Evolutionary conservation across 176 grass and related monocot species (phyloP).

Genomic region (Zoysia pacifica): DNA sequence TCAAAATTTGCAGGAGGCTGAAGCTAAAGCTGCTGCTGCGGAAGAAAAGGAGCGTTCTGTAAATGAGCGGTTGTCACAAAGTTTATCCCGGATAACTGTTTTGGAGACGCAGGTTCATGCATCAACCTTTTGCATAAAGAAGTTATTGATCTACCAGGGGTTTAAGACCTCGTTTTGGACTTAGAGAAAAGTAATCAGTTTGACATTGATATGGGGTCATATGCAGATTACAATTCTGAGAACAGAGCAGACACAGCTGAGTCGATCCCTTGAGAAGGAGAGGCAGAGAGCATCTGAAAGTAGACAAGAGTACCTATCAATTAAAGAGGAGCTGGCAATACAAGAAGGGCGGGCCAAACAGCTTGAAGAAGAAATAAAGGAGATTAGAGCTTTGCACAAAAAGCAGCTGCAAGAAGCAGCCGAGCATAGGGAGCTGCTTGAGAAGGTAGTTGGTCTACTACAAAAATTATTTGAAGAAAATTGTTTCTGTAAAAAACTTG

Average conservation of each 20-base stretch:
- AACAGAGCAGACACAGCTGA: slow-evolving; percentile 99
- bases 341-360: slow-evolving; percentile 92
- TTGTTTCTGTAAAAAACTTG: neutral
- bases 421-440: slow-evolving; percentile 79
- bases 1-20: slow-evolving; percentile 84
- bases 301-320: slow-evolving; percentile 89
- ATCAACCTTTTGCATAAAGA: slow-evolving; percentile 6
- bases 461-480: neutral
- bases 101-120: slow-evolving; percentile 89
- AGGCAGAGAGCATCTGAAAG: slow-evolving; percentile 98
- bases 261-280: slow-evolving; percentile 95
- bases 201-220: slow-evolving; percentile 34
- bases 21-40: slow-evolving; percentile 93
- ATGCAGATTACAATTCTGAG: slow-evolving; percentile 92
- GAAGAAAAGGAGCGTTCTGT: slow-evolving; percentile 90
- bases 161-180: slow-evolving; percentile 20
- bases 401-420: slow-evolving; percentile 79
- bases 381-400: slow-evolving; percentile 78
- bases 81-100: slow-evolving; percentile 79
- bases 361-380: slow-evolving; percentile 94
- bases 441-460: slow-evolving; percentile 58
- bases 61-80: slow-evolving; percentile 92
- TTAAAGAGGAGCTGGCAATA: slow-evolving; percentile 85
- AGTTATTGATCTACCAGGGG: neutral
- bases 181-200: slow-evolving; percentile 6